Evolutionary conservation across 768 basidiomycete genomes (phyloP), one percentile per base, ranked within the genome.

Genomic region (Tremella fuciformis): DNA sequence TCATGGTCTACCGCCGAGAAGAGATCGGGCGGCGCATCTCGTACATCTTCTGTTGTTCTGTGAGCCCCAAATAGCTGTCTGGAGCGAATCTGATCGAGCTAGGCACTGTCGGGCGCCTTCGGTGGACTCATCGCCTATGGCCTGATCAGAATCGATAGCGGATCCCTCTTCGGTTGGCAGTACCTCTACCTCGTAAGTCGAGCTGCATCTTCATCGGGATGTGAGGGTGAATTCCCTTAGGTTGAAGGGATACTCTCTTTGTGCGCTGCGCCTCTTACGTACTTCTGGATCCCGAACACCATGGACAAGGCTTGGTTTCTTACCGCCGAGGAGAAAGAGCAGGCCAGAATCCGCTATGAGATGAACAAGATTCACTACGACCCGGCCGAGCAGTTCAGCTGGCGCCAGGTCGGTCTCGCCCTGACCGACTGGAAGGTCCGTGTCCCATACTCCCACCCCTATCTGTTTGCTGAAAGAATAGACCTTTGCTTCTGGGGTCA

Each of bases 31-130:
- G n/a, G n/a, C n/a, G n/a, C n/a, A n/a, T n/a, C n/a, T n/a, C n/a
- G n/a, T n/a, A n/a, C n/a, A n/a, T n/a, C n/a, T n/a, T n/a, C n/a
- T n/a, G n/a, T n/a, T n/a, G n/a, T n/a, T n/a, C n/a, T n/a, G n/a
- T n/a, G n/a, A n/a, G n/a, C n/a, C n/a, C n/a, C n/a, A n/a, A n/a
- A n/a, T n/a, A n/a, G n/a, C n/a, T n/a, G n/a, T n/a, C n/a, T n/a
- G n/a, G n/a, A n/a, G n/a, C n/a, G n/a, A n/a, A n/a, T n/a, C n/a
- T n/a, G n/a, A n/a, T n/a, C n/a, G n/a, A n/a, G n/a, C n/a, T n/a
- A n/a, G n/a, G n/a, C n/a, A n/a, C 11, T 89, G 3, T 87, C 88
- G 4, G 88, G 89, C 22, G 88, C 88, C 3, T 61, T 61, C 50
- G 60, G 60, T 53, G 47, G 47, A 13, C 47, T 49, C 11, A 11